Evolutionary conservation across 495 filamentous ascomycete species (phyloP), one percentile per base, ranked within the genome.

Genomic region (Durotheca rogersii): DNA sequence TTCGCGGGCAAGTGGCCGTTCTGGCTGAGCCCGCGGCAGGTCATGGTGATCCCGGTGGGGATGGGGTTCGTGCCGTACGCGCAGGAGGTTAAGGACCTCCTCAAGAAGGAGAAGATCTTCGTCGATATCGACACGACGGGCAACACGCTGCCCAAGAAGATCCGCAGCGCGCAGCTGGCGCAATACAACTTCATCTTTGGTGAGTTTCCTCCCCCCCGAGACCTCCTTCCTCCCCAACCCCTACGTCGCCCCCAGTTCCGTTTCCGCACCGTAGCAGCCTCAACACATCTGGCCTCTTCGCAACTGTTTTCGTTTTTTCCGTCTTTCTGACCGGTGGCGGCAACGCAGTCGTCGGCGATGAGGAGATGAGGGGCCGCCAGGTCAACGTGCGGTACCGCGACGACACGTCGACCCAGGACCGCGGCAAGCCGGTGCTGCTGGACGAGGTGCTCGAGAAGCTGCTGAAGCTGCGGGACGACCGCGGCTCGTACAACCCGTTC

Each of bases 1-100:
- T 98, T 96, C 63, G 93, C 76, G 31, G 93, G 93, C 54, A 96
- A 95, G 72, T 97, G 92, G 92, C 93, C 93, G 0, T 95, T 96
- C 79, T 98, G 93, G 93, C 71, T 98, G 48, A 91, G 84, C 54
- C 93, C 93, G 18, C 84, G 92, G 14, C 93, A 98, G 72, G 81
- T 97, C 37, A 73, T 97, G 51, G 82, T 97, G 44, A 84, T 97
- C 6, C 94, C 93, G 2, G 91, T 98, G 52, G 91, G 91, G 78
- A 86, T 86, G 14, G 79, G 81, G 23, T 81, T 84, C 52, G 85
- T 89, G 58, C 87, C 89, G 53, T 98, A 97, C 64, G 89, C 83
- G 12, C 75, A 86, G 64, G 93, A 97, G 71, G 79, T 97, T 12
- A 87, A 88, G 65, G 55, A 49, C 7, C 68, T 81, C 15, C 75